Base-by-base conservation (phyloP, 352 stramenopile species). In the Phytophthora sp. region DNA sequence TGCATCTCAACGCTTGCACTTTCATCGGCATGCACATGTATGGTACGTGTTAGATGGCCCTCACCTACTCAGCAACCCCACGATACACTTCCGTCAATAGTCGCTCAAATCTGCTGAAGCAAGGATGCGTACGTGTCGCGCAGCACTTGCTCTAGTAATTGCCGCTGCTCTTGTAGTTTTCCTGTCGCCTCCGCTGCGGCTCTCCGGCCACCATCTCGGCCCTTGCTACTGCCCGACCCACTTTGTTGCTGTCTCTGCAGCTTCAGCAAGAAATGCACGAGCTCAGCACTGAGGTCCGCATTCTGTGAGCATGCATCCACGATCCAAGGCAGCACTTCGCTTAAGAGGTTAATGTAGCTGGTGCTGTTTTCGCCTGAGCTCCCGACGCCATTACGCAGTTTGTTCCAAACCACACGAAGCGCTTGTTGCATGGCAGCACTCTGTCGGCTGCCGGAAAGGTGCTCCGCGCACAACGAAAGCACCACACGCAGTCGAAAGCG, bases 231-330 rank as follows among this genome's bases (percentile, higher is more conserved):
- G 30, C 34, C 54, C 8, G 50, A 56, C n/a, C 56, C 51, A 63
- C 26, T 57, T 67, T 70, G 72, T 41, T 71, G 67, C 20, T 84
- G 70, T 41, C 82, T 82, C 50, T 90, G 81, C 44, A 90, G 31
- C 58, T 88, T 90, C 30, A 90, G 59, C 17, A 90, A 38, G 49
- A 89, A 87, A 73, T 90, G 81, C 7, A 84, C 74, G 2, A 90
- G 64, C 41, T 90, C 81, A 5, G 77, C 72, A 24, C 74, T 84
- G 13, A 90, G 66, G 15, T 88, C 78, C 4, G 66, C 66, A 18
- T 88, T 79, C 24, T 76, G 66, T 3, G 63, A 72, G 30, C 76
- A 90, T 12, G 73, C 76, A 8, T 73, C 60, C 10, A 83, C 77
- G 23, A 82, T 81, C 45, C 76, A 78, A 1, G 63, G 74, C 26